Percentiles rank a stretch among this genome's conserved stretches.
phyloP scores from a whole-genome alignment of 208 protist genomes.

The Leishmania martiniquensis region DNA sequence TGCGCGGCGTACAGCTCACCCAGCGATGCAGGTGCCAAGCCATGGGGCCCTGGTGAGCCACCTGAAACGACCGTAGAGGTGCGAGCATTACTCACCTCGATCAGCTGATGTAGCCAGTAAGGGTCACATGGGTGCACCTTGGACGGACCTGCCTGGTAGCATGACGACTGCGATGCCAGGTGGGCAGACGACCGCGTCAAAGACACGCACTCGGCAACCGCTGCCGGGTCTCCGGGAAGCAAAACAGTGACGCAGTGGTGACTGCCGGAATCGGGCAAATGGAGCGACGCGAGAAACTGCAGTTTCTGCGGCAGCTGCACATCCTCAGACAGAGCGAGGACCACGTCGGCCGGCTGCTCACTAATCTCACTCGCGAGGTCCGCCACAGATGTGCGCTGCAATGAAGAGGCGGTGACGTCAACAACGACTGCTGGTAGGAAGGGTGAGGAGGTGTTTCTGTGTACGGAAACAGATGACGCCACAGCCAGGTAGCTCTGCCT shows the following conservation, averaged over 20 bases:
- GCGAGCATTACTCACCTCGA: slow-evolving; percentile 27
- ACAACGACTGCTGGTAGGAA: slow-evolving; percentile 8
- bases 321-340: slow-evolving; percentile 13
- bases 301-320: slow-evolving; percentile 19
- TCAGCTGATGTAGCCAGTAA: slow-evolving; percentile 20
- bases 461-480: neutral
- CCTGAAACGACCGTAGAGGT: neutral
- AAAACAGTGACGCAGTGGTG: slow-evolving; percentile 32
- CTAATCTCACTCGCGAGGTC: slow-evolving; percentile 30
- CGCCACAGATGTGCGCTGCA: slow-evolving; percentile 19
- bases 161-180: neutral
- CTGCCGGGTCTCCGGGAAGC: slow-evolving; percentile 17
- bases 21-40: neutral
- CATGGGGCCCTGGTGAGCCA: neutral
- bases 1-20: slow-evolving; percentile 18
- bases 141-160: neutral
- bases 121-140: neutral
- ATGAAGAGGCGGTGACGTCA: slow-evolving; percentile 15
- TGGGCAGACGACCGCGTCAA: slow-evolving; percentile 22
- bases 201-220: slow-evolving; percentile 28
- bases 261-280: slow-evolving; percentile 19
- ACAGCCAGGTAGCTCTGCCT: slow-evolving; percentile 1
- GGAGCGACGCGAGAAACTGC: slow-evolving; percentile 33
- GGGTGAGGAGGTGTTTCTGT: neutral
- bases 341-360: slow-evolving; percentile 32